Conservation (phyloP, 306 rosid genomes). For the Macrotyloma uniflorum region DNA sequence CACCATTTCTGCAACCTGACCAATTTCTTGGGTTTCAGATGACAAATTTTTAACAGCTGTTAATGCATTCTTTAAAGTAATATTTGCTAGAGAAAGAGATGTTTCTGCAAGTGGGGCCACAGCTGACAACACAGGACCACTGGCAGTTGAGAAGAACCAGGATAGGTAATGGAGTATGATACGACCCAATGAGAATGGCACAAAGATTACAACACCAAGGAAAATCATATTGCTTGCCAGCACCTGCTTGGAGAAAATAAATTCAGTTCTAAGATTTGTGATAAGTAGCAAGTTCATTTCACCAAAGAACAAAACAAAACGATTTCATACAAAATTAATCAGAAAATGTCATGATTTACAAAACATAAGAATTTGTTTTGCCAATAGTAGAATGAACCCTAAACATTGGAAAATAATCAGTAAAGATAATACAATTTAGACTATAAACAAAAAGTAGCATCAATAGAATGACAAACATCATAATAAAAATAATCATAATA, state of each 20-base stretch:
- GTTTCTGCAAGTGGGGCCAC: constrained; percentile 74
- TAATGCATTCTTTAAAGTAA: constrained; percentile 82
- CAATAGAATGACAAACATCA: constrained; percentile 29
- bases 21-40: constrained; percentile 69
- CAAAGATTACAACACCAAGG: constrained; percentile 91
- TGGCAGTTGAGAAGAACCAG: constrained; percentile 77
- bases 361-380: background rate
- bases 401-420: constrained; percentile 1
- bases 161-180: constrained; percentile 74
- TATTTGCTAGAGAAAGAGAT: constrained; percentile 86
- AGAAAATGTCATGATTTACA: constrained; percentile 21
- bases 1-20: constrained; percentile 80
- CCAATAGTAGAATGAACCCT: background rate
- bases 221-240: constrained; percentile 99
- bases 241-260: constrained; percentile 60
- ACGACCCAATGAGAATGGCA: constrained; percentile 94
- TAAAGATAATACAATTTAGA: constrained; percentile 19
- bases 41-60: constrained; percentile 77
- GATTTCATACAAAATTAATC: background rate
- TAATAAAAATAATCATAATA: background rate
- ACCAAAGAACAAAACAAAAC: background rate
- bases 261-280: constrained; percentile 21
- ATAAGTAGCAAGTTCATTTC: constrained; percentile 4
- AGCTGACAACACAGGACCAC: constrained; percentile 72
- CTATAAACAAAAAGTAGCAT: background rate